Evolutionary conservation across 106 monocot species (phyloP), one percentile per base, ranked within the genome.

Genomic region (Alisma plantagoaquatica): DNA sequence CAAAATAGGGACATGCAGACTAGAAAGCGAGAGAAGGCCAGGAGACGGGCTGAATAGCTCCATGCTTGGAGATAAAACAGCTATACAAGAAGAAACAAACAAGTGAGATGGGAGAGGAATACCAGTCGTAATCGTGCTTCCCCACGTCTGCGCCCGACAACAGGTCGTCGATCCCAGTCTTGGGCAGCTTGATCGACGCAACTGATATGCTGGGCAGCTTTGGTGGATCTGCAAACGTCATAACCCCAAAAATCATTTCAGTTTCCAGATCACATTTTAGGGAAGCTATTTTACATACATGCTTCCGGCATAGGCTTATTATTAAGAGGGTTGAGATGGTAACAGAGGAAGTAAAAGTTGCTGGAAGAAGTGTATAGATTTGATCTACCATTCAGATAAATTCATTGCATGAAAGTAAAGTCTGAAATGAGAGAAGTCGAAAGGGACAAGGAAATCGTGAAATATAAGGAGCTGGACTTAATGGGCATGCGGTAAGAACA

Each of bases 121-220:
- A 65, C 65, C 65, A 65, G 45, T 65, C 65, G 21, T 65, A 65
- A 15, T 65, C 65, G 44, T 65, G 53, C 43, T 54, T 65, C 8
- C 54, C 54, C 11, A 29, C 55, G 10, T 65, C 54, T 11, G 54
- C 43, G 8, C 31, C 38, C 1, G 54, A 65, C 15, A 65, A 29
- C 54, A 65, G 45, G 55, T 65, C 65, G 17, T 65, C 53, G 5
- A 55, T 31, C 2, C 42, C 54, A 0, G 17, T 46, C 29, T 31
- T 65, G 2, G 35, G 2, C 2, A 29, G 11, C 27, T 42, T 65
- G 2, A 19, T 29, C 19, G 38, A 41, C 23, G 31, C 54, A 22
- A 65, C 31, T 19, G 65, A 54, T 5, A 46, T 23, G 25, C 54
- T 29, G 28, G 23, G 42, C 41, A 43, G 41, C 17, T 53, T 64